Conservation (phyloP, 345 rosid genomes). For the Linum trigynum region DNA sequence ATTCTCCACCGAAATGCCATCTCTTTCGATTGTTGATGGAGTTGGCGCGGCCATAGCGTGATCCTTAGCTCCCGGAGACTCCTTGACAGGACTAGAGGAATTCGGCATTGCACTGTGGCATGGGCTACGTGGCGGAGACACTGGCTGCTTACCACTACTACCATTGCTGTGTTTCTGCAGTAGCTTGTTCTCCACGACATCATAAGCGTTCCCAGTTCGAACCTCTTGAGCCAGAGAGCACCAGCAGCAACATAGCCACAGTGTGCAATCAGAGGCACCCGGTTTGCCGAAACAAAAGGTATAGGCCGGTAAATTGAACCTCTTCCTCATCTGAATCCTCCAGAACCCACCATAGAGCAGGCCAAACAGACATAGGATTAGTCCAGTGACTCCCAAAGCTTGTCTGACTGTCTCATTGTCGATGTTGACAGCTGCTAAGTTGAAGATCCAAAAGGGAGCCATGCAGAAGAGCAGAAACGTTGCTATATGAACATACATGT, state of each 20-base stretch:
- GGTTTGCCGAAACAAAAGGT: conserved; percentile 60
- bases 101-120: too few species aligned
- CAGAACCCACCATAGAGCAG: conserved; percentile 91
- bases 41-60: conserved; percentile 59
- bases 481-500: conserved; percentile 90
- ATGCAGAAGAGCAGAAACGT: conserved; percentile 76
- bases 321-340: conserved; percentile 90
- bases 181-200: conserved; percentile 54
- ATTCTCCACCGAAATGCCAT: conserved; percentile 2
- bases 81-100: neutral
- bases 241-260: conserved; percentile 92
- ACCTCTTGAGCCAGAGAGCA: conserved; percentile 92
- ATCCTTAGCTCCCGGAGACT: conserved; percentile 22
- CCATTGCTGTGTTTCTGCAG: conserved; percentile 20
- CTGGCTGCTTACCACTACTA: conserved; percentile 8
- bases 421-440: conserved; percentile 71
- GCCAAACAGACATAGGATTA: conserved; percentile 72
- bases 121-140: too few species aligned
- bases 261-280: conserved; percentile 45
- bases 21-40: conserved; percentile 44
- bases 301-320: conserved; percentile 66
- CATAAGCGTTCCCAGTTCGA: conserved; percentile 64
- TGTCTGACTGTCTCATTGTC: conserved; percentile 50
- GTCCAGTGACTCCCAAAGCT: conserved; percentile 57
- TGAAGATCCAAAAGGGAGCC: conserved; percentile 94